These are phyloP conservation scores for Grosmannia serpens DNA, from an alignment of 2,329 filamentous ascomycete species.

Conservation along the genomic window DNA sequence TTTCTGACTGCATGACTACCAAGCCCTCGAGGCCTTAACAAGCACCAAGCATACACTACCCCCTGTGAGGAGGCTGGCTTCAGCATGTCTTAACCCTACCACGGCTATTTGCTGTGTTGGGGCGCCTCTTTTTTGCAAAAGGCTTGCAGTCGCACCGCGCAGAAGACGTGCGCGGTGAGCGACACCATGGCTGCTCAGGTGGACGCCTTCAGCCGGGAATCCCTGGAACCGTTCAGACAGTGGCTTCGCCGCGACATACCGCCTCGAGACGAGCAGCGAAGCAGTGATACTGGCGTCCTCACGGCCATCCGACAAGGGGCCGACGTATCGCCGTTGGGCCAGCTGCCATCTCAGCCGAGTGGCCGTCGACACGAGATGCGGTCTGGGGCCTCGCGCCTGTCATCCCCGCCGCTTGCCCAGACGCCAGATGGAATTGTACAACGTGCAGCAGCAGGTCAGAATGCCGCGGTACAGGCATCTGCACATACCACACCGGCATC, in stretches of 20 bases:
- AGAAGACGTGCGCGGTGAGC: not conserved
- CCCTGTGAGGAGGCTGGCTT: not conserved
- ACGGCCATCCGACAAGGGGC: not conserved
- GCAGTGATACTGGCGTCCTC: not conserved
- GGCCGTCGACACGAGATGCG: not conserved
- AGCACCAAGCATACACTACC: not conserved
- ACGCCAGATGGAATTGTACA: not conserved
- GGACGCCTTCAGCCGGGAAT: conserved; percentile 12
- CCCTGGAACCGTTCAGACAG: conserved; percentile 15
- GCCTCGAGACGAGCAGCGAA: not conserved
- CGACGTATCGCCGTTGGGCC: not conserved
- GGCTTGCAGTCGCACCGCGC: not conserved
- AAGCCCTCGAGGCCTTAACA: not conserved
- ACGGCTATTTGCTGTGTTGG: not conserved
- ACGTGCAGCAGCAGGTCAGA: not conserved
- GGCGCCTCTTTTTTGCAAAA: not conserved
- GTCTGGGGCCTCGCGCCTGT: not conserved
- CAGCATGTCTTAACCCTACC: not conserved
- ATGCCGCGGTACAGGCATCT: not conserved
- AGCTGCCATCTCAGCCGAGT: not conserved
- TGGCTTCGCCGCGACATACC: conserved; percentile 12
- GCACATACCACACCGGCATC: not conserved
- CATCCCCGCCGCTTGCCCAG: not conserved
- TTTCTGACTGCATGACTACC: not conserved
- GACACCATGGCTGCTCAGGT: conserved; percentile 18